Evolutionary conservation across 306 rosid species (phyloP), one percentile per base, ranked within the genome.

Genomic region (Lagenaria siceraria): DNA sequence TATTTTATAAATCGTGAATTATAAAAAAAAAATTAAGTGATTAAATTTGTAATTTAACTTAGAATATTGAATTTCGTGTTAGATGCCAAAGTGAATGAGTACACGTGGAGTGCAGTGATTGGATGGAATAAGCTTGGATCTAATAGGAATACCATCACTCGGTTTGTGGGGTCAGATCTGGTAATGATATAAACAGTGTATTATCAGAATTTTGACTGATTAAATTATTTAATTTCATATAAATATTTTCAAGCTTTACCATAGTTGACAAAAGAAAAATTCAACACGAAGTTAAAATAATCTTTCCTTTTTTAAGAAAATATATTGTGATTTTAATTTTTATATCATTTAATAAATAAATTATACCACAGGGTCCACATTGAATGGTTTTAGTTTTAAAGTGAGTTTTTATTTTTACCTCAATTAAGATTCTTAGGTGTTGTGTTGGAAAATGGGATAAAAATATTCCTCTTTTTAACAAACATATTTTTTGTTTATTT

Each of bases 161-260:
- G 42, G 59, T 49, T 72, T 49, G 60, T 72, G 59, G 75, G 76
- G 42, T 72, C 60, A 70, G 58, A 46, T 70, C 22, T 46, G 24
- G 58, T 3, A n/a, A 48, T 27, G 1, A 70, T 6, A 43, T 70
- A 24, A 43, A 22, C 38, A 6, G 35, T 66, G 46, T 27, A 22
- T 43, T 43, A 24, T 2, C 11, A 8, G 58, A 14, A 24, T 70
- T n/a, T 70, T 43, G 25, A 72, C 55, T 14, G 13, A 17, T 27
- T 29, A 7, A 8, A 25, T 49, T 51, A 49, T 43, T 70, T 40
- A 21, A 63, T 17, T 43, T 14, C 18, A n/a, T 70, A 42, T 22
- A 22, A 12, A 22, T 69, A 17, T 63, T 66, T 40, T 66, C 13
- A 24, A 38, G 48, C 40, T n/a, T 36, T 36, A 42, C 53, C 53